Evolutionary conservation across 2,329 filamentous ascomycete species (phyloP).

Genomic region (Sodiomyces alkalinus): DNA sequence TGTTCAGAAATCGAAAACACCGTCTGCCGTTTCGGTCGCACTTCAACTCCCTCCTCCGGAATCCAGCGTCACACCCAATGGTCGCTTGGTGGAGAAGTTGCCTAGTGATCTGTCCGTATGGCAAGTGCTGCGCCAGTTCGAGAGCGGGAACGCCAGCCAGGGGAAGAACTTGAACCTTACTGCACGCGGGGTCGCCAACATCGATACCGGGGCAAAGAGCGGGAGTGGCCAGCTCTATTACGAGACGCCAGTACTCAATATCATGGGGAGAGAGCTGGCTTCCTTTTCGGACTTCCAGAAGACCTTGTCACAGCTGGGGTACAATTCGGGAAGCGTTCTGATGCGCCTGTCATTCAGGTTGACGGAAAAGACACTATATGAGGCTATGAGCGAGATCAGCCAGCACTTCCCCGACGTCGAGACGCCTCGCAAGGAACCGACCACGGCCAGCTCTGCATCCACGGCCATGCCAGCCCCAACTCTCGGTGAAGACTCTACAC

Average conservation of each 20-base stretch:
- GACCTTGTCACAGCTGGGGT: constrained; percentile 71
- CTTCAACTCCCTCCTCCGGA: constrained; percentile 68
- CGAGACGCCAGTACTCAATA: constrained; percentile 69
- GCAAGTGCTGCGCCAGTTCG: constrained; percentile 80
- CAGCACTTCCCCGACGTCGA: constrained; percentile 51
- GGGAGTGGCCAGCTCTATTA: constrained; percentile 71
- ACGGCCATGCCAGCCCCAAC: neutral
- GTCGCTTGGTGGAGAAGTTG: constrained; percentile 69
- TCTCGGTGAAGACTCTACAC: neutral
- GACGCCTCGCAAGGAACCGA: constrained; percentile 10
- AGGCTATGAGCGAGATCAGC: constrained; percentile 70
- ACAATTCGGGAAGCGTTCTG: constrained; percentile 69
- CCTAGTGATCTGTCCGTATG: constrained; percentile 79
- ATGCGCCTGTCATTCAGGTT: constrained; percentile 63
- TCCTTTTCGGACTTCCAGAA: constrained; percentile 76
- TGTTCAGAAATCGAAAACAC: constrained; percentile 71
- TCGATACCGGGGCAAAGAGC: constrained; percentile 31
- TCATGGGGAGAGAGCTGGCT: constrained; percentile 67
- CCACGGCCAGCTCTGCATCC: constrained; percentile 3
- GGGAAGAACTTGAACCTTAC: constrained; percentile 64
- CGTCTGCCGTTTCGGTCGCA: constrained; percentile 76
- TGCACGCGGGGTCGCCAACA: constrained; percentile 58
- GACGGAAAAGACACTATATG: constrained; percentile 65
- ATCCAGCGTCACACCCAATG: constrained; percentile 42
- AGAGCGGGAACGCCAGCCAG: constrained; percentile 53